Conservation (phyloP, 139 green algal genomes). For the Chlamydomonas eustigma region DNA sequence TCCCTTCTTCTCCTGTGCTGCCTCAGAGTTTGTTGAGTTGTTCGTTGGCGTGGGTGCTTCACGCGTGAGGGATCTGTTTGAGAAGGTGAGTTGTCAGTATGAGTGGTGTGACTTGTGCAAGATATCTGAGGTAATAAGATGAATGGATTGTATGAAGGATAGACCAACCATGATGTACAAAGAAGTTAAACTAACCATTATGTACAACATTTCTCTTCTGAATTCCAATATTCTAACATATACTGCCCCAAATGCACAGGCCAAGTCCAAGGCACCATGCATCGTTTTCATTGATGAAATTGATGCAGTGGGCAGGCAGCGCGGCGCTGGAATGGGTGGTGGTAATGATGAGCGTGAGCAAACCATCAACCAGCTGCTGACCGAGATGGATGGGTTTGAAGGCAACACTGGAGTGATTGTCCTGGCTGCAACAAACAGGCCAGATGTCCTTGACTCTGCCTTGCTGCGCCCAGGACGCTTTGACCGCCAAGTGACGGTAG, state of each 20-base stretch:
- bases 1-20: slow-evolving; percentile 98
- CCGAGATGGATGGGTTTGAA: slow-evolving; percentile 93
- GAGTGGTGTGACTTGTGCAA: no score
- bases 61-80: slow-evolving; percentile 95
- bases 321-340: slow-evolving; percentile 90
- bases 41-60: slow-evolving; percentile 97
- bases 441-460: slow-evolving; percentile 96
- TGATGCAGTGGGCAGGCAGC: slow-evolving; percentile 92
- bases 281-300: slow-evolving; percentile 99
- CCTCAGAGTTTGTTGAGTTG: slow-evolving; percentile 99
- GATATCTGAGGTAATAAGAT: no score
- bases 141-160: no score
- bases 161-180: no score
- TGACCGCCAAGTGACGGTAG: slow-evolving; percentile 93
- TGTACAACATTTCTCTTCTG: neutral
- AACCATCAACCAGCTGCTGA: slow-evolving; percentile 84
- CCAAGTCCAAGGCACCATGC: slow-evolving; percentile 98
- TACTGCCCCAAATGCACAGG: slow-evolving; percentile 33
- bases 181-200: no score
- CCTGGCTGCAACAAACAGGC: slow-evolving; percentile 95
- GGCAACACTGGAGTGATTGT: slow-evolving; percentile 99
- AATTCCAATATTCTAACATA: no score
- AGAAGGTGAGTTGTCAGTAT: slow-evolving; percentile 88
- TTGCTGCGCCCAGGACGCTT: slow-evolving; percentile 97
- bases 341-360: slow-evolving; percentile 96